A percentile compares a stretch with the other conserved stretches of the same genome.
phyloP scores from a whole-genome alignment of 805 yeast genomes.

The Blastobotrys attinorum region DNA sequence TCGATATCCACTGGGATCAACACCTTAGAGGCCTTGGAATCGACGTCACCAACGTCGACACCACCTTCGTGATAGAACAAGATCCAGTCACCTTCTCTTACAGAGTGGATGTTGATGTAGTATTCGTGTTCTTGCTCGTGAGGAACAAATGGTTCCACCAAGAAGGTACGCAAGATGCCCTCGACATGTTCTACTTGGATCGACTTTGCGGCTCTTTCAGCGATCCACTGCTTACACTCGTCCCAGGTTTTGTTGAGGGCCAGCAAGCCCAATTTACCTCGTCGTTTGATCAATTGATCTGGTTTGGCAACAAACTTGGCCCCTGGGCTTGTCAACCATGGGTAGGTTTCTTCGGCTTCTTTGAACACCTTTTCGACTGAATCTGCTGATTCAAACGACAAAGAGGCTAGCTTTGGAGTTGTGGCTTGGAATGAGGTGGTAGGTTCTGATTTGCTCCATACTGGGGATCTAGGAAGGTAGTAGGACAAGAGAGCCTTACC shows the following conservation, averaged over 20 bases:
- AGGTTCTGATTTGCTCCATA: conserved; percentile 27
- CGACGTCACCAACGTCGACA: conserved; percentile 42
- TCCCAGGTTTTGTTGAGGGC: conserved; percentile 38
- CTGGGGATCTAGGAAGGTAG: conserved; percentile 35
- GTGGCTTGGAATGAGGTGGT: conserved; percentile 25
- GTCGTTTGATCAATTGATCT: conserved; percentile 39
- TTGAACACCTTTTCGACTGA: conserved; percentile 29
- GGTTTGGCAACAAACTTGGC: conserved; percentile 40
- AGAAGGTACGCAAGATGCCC: conserved; percentile 34
- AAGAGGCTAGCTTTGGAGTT: conserved; percentile 31
- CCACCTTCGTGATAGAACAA: conserved; percentile 43
- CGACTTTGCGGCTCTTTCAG: conserved; percentile 34
- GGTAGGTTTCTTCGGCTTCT: conserved; percentile 32
- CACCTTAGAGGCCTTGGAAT: conserved; percentile 37
- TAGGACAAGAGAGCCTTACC: conserved; percentile 39
- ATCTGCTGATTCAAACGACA: conserved; percentile 28
- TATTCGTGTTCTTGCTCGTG: conserved; percentile 39
- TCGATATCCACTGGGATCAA: conserved; percentile 37
- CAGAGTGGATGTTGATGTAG: conserved; percentile 41
- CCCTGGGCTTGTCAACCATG: conserved; percentile 33
- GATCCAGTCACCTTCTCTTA: conserved; percentile 41
- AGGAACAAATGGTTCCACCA: conserved; percentile 42
- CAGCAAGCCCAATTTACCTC: conserved; percentile 38
- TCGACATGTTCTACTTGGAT: conserved; percentile 35
- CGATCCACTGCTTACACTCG: conserved; percentile 37